phyloP scores from a whole-genome alignment of 306 rosid species.

The Fagus crenata region DNA sequence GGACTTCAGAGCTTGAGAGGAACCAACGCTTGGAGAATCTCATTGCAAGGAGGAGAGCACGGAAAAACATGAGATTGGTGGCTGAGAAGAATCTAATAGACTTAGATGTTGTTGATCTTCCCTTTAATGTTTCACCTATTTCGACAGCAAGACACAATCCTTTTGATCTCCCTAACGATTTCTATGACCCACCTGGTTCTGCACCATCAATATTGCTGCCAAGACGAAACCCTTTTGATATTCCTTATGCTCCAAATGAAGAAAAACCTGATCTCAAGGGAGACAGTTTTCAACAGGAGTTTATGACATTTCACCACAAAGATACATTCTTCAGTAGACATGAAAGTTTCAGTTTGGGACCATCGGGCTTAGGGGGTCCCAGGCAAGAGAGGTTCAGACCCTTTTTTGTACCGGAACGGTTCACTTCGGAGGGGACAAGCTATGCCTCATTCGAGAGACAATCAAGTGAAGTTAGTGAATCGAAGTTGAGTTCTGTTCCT shows the following conservation, averaged over 20 bases:
- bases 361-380: conserved; percentile 52
- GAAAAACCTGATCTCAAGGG: conserved; percentile 88
- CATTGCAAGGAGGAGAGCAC: conserved; percentile 83
- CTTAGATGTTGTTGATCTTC: conserved; percentile 62
- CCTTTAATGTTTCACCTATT: conserved; percentile 67
- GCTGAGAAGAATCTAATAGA: conserved; percentile 86
- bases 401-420: conserved; percentile 60
- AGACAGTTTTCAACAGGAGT: conserved; percentile 76
- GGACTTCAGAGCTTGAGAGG: conserved; percentile 89
- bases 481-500: conserved; percentile 86
- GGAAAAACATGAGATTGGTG: conserved; percentile 55
- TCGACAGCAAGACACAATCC: conserved; percentile 65
- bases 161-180: conserved; percentile 70
- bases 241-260: conserved; percentile 86
- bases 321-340: conserved; percentile 70
- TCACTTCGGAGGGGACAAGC: conserved; percentile 74
- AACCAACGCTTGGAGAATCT: conserved; percentile 88
- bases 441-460: conserved; percentile 65
- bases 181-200: conserved; percentile 89
- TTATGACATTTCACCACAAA: conserved; percentile 49
- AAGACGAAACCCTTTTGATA: conserved; percentile 89
- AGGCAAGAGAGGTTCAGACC: conserved; percentile 77
- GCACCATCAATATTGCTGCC: conserved; percentile 89
- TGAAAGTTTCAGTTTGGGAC: conserved; percentile 80
- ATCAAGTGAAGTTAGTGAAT: conserved; percentile 73